Percentiles rank a stretch among this genome's conserved stretches.
Evolutionary conservation across 75 land plant genomes (phyloP).

Genomic region (Sequoiadendron giganteum): DNA sequence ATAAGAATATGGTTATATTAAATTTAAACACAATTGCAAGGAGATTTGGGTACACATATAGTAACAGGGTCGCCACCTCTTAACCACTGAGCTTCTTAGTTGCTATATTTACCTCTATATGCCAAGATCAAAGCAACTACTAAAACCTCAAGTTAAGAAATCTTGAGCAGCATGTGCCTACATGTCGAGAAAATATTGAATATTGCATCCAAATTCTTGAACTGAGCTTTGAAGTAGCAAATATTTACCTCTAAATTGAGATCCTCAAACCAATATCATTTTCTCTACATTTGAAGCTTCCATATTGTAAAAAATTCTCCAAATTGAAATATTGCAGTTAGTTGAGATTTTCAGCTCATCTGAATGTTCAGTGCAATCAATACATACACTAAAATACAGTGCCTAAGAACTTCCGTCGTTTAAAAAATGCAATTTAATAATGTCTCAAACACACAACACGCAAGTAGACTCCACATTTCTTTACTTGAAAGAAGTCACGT

Average conservation of each 20-base stretch:
- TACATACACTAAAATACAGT: background rate
- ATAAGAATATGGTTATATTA: background rate
- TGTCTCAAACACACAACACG: background rate
- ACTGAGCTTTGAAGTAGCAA: background rate
- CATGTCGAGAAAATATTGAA: background rate
- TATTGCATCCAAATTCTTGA: background rate
- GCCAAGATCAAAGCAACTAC: background rate
- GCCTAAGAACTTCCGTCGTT: background rate
- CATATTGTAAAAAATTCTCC: background rate
- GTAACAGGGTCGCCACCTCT: background rate
- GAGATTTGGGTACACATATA: background rate
- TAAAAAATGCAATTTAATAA: background rate
- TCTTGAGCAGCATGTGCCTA: background rate
- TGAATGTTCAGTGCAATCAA: background rate
- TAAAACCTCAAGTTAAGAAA: background rate
- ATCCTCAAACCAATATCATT: background rate
- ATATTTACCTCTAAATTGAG: background rate
- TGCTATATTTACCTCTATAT: background rate
- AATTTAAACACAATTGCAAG: background rate
- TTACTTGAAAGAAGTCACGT: background rate
- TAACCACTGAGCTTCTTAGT: background rate
- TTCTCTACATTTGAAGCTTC: background rate
- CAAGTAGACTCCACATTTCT: background rate
- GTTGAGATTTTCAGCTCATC: background rate
- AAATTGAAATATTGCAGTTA: background rate